Base-by-base conservation (phyloP, 1,284 basidiomycete genomes). In the Schizopora paradoxa region DNA sequence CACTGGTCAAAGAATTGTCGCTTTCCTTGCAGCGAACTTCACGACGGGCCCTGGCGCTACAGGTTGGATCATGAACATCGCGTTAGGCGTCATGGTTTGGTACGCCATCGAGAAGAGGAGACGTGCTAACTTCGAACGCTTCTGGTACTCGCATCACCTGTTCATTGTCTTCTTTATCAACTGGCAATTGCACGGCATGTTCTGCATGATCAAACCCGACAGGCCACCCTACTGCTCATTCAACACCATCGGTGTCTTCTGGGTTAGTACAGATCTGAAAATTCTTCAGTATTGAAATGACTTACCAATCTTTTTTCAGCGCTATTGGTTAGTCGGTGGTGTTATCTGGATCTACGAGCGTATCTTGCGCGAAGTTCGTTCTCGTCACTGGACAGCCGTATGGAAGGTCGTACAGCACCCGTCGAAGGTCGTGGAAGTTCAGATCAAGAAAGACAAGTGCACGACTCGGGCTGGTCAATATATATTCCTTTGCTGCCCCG, bases 131-230 rank as follows among this genome's bases (percentile, higher is more conserved):
- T 93, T 89, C 59, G 89, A 93, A 66, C 66, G 75, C 57, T 94
- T 94, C 70, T 93, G 89, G 87, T 93, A 91, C 66, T 76, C 79
- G 11, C 88, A 91, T 62, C 89, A 91, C 63, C 72, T 95, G 42
- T 92, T 91, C 70, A 79, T 93, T 57, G 61, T 89, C 52, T 92
- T 92, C 74, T 95, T 95, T 71, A 75, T 90, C 61, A 70, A 73
- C 58, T 94, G 91, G 91, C 91, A 94, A 64, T 70, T 93, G 28
- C 91, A 94, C 61, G 91, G 91, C 45, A 87, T 93, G 86, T 92
- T 91, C 76, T 93, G 90, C 65, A 90, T 89, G 86, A 88, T 91
- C 65, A 68, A 90, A 67, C 90, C 91, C n/a, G 89, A 93, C 64
- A 72, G 85, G 43, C 75, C 85, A 0, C 90, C 88, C 0, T 91